phyloP scores from a whole-genome alignment of 2,329 filamentous ascomycete genomes.

The Apiospora sp. region DNA sequence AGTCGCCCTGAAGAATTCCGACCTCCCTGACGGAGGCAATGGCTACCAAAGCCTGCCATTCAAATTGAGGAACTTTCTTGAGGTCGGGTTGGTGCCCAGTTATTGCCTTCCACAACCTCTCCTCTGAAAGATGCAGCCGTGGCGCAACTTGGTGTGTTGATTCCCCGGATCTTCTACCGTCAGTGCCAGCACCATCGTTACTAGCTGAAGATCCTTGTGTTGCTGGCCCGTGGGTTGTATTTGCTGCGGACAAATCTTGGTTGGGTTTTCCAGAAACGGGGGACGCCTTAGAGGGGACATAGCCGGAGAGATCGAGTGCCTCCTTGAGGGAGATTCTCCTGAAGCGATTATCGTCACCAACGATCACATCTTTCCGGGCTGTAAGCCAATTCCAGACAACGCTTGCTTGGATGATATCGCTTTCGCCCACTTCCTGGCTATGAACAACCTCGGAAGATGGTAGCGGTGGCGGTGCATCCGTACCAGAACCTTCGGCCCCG shows the following conservation, averaged over 20 bases:
- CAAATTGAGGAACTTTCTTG: constrained; percentile 64
- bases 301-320: constrained; percentile 39
- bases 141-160: constrained; percentile 27
- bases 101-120: constrained; percentile 66
- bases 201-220: neutral
- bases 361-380: constrained; percentile 49
- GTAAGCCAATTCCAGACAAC: constrained; percentile 53
- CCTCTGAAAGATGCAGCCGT: constrained; percentile 59
- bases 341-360: constrained; percentile 46
- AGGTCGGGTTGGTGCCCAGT: constrained; percentile 67
- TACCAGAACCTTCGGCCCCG: neutral
- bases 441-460: neutral
- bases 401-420: constrained; percentile 46
- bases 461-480: neutral
- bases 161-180: constrained; percentile 1
- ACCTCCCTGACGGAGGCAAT: constrained; percentile 62
- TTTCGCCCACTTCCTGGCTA: constrained; percentile 24
- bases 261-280: constrained; percentile 20
- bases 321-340: constrained; percentile 50
- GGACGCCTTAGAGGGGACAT: constrained; percentile 26
- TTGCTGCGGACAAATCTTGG: constrained; percentile 16
- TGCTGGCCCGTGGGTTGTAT: constrained; percentile 11
- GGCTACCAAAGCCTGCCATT: constrained; percentile 66
- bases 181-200: constrained; percentile 24
- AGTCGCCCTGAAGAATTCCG: constrained; percentile 68